These are phyloP conservation scores for Omphalotus guepiniiformis DNA, from an alignment of 768 basidiomycete species.

Conservation along the genomic window DNA sequence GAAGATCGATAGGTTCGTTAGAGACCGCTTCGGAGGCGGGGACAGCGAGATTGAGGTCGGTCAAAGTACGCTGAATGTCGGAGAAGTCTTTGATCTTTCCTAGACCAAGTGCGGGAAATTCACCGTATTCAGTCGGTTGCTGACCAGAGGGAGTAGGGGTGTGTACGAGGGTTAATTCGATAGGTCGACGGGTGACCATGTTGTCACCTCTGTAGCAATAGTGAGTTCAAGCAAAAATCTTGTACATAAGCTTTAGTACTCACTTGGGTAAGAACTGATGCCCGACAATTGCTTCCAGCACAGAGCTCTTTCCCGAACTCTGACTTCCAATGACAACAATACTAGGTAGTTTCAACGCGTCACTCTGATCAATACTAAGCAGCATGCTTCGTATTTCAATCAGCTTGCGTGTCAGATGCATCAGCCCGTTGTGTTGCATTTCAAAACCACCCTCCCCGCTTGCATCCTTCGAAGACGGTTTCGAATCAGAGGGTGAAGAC, in stretches of 20 bases:
- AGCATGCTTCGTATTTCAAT: constrained; percentile 95
- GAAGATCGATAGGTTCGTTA: constrained; percentile 92
- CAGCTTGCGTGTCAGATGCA: constrained; percentile 91
- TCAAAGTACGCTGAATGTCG: constrained; percentile 88
- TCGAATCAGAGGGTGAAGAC: constrained; percentile 68
- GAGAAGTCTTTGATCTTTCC: constrained; percentile 89
- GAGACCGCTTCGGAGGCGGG: constrained; percentile 89
- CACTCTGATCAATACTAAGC: constrained; percentile 94
- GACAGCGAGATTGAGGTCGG: constrained; percentile 93
- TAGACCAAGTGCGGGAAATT: constrained; percentile 87
- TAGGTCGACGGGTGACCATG: constrained; percentile 98
- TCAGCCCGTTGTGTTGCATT: constrained; percentile 71
- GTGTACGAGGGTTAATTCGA: constrained; percentile 95
- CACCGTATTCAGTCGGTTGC: constrained; percentile 76
- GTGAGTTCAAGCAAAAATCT: constrained; percentile 2
- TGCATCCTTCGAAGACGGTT: constrained; percentile 21
- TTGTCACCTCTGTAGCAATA: constrained; percentile 78
- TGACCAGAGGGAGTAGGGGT: constrained; percentile 62
- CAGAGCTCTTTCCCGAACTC: constrained; percentile 97
- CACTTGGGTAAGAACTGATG: constrained; percentile 98
- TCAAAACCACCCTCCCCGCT: constrained; percentile 35
- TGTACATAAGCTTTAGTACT: constrained; percentile 25
- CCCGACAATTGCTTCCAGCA: constrained; percentile 95
- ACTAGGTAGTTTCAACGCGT: constrained; percentile 89
- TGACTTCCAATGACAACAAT: constrained; percentile 99